Conservation (phyloP, 371 early-diverging fungal species). For the Smittium culicis region DNA sequence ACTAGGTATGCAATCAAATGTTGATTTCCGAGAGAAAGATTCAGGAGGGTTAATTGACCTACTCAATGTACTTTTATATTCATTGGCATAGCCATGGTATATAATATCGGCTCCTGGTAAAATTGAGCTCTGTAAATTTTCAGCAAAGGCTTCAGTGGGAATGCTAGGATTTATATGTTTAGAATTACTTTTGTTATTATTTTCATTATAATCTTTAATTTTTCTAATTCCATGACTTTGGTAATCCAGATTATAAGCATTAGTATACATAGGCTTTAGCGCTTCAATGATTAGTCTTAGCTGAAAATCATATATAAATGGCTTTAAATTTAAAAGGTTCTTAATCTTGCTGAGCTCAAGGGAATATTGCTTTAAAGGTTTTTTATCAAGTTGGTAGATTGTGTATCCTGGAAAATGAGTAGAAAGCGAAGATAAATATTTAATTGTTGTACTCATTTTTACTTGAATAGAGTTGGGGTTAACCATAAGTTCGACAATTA, state of each 20-base stretch:
- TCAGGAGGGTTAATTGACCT: neutral
- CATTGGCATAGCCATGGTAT: neutral
- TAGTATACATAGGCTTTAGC: constrained; percentile 13
- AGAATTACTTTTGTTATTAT: neutral
- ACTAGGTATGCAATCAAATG: neutral
- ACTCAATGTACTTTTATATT: neutral
- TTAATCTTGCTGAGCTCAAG: constrained; percentile 29
- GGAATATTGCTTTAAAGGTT: constrained; percentile 27
- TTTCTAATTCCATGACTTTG: neutral
- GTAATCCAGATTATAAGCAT: neutral
- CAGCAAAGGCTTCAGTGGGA: too few relatives aligned
- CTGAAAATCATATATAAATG: constrained; percentile 33
- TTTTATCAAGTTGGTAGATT: constrained; percentile 18
- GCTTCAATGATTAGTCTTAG: constrained; percentile 25
- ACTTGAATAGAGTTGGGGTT: constrained; percentile 24
- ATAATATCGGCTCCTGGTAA: neutral
- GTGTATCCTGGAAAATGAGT: constrained; percentile 29
- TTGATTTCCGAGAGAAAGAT: neutral
- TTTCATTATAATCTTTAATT: too few relatives aligned
- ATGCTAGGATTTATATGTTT: too few relatives aligned
- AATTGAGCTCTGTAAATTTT: neutral
- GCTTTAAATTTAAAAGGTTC: constrained; percentile 30
- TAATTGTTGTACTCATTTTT: constrained; percentile 27
- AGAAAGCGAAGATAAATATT: constrained; percentile 28
- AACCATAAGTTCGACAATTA: constrained; percentile 26